A percentile compares a stretch with the other conserved stretches of the same genome.
These are phyloP conservation scores for Bolboschoenus planiculmis DNA, from an alignment of 176 grass and related monocot genomes.

Conservation along the genomic window DNA sequence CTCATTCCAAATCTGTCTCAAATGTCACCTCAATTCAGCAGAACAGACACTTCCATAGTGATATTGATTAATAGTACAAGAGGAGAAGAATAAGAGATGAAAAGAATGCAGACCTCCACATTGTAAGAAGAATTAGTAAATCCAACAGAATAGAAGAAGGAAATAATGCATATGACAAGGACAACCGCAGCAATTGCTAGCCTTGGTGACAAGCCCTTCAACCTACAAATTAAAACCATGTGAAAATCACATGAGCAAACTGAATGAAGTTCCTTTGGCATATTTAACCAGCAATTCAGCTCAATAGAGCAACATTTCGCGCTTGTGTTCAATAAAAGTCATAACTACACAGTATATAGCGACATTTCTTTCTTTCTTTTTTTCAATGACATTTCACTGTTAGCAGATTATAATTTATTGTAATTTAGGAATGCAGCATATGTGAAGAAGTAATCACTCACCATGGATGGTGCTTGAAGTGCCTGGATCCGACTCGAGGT, in stretches of 20 bases:
- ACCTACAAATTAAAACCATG: neutral
- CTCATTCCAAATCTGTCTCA: too few species aligned
- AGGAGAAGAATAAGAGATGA: neutral
- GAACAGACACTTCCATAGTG: neutral
- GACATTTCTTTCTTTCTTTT: too few species aligned
- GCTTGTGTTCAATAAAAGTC: too few species aligned
- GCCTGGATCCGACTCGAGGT: constrained; percentile 12
- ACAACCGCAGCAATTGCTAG: constrained; percentile 28
- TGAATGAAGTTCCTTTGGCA: neutral
- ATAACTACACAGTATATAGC: too few species aligned
- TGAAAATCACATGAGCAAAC: neutral
- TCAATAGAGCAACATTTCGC: neutral
- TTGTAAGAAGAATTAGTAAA: constrained; percentile 13
- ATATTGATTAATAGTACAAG: neutral
- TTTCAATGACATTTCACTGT: too few species aligned
- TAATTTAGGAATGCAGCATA: neutral
- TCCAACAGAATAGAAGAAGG: constrained; percentile 21
- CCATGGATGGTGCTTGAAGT: constrained; percentile 28
- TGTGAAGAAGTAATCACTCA: neutral
- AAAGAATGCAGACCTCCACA: constrained; percentile 4
- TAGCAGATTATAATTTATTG: too few species aligned
- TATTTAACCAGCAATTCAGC: neutral
- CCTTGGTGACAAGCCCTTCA: constrained; percentile 26
- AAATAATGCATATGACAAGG: constrained; percentile 29
- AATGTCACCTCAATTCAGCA: too few species aligned